Base-by-base conservation (phyloP, 1,284 basidiomycete species). In the Malassezia furfur region DNA sequence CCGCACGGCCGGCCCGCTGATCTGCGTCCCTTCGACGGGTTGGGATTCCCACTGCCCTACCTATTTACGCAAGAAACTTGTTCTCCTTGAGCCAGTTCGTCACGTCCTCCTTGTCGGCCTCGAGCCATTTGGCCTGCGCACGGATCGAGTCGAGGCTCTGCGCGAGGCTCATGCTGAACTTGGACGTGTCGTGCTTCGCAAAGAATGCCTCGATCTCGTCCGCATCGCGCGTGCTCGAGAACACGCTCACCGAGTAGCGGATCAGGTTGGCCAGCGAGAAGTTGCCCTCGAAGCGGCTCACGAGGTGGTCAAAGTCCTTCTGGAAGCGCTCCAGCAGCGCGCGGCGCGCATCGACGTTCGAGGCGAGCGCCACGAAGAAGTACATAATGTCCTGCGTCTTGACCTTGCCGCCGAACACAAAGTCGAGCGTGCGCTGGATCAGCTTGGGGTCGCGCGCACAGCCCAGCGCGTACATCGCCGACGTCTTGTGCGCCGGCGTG, bases 211-310 rank as follows among this genome's bases (percentile, higher is more conserved):
- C 81, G 28, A 83, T 80, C 7, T 78, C 78, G 43, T 82, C 76
- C 35, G 83, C 80, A 76, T 93, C 91, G 60, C 82, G 76, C 63
- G 84, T 78, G 14, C 80, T 82, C 15, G 84, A 82, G 58, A 93
- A 78, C 39, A 77, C 75, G 21, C 77, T 75, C 74, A 88, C 82
- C 3, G 82, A 77, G 51, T 78, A 77, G 82, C 65, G 49, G 31
- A 71, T 64, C 25, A 77, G 62, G 46, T 65, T 47, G 10, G 60
- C 60, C 35, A 68, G 59, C 9, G 60, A 64, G 21, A 64, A 66
- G 46, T 62, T 63, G 39, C 65, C 61, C 47, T 51, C 48, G 82
- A 85, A 89, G 83, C 35, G 86, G 83, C 50, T 50, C 39, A 76
- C 46, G n/a, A 57, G 60, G 41, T 65, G 59, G 38, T 66, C 66